Base-by-base conservation (phyloP, 140 eudicot genomes). In the Ambrosia hybrid region DNA sequence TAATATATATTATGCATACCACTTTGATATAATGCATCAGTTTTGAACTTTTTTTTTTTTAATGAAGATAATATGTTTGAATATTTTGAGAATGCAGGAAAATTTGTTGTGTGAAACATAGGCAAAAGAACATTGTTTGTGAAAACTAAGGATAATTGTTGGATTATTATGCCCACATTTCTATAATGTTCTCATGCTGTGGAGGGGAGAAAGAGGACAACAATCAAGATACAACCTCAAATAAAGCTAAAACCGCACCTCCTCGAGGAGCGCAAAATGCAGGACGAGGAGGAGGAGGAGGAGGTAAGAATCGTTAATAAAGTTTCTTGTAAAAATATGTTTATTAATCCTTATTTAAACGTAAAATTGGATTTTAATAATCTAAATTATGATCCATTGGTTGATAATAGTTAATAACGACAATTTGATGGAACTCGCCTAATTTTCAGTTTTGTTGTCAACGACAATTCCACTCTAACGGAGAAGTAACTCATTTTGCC, bases 111-210 rank as follows among this genome's bases (percentile, higher is more conserved):
- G 33, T 52, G 37, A 64, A 73, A 7, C 56, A 15, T 73, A 49
- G 15, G 15, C 41, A 73, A 51, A 39, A 51, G 51, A 16, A 36
- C 14, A 11, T 67, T 67, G 9, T 6, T 57, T 46, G 73, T 48
- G 51, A 48, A 43, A 48, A 34, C 33, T 14, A 53, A 36, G 15
- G 67, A 76, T 52, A 9, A 51, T 72, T 78, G 79, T 71, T 57
- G 68, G 76, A 81, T 72, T 65, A 76, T 70, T 81, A 81, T 67
- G 82, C 76, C 34, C 43, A 30, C 55, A 58, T 70, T 79, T 59
- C 51, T 73, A 76, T 71, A 73, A 85, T 85, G 89, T 78, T 82
- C 77, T 79, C 82, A 75, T 85, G 90, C 36, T 79, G 86, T 72
- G 85, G 86, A 66, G 84, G 78, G 59, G 73, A 64, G 46, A 76